Evolutionary conservation across 169 alveolate genomes (phyloP).

Genomic region (Plasmodium chabaudi): DNA sequence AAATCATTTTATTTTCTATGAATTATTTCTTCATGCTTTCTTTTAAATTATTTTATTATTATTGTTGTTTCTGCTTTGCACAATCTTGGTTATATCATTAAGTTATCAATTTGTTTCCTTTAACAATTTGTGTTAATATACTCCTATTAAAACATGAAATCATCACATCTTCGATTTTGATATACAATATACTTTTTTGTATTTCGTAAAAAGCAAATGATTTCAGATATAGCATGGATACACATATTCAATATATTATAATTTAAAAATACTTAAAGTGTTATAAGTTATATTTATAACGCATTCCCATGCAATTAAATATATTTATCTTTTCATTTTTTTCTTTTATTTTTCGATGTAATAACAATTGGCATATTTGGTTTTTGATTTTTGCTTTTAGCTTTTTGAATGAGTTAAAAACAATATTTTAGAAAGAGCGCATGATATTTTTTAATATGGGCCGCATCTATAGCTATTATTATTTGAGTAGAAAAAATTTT

Average conservation of each 20-base stretch:
- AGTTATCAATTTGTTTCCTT: neutral
- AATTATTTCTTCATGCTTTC: neutral
- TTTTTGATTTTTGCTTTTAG: neutral
- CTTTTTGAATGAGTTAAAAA: constrained; percentile 6
- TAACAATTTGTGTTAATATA: neutral
- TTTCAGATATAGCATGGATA: too few relatives aligned
- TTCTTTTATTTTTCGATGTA: constrained; percentile 15
- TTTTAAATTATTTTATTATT: neutral
- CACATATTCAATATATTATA: too few relatives aligned
- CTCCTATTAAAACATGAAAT: neutral
- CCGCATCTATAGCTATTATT: constrained; percentile 74
- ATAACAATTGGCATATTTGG: neutral
- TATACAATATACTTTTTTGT: too few relatives aligned
- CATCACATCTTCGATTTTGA: too few relatives aligned
- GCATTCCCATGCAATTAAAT: too few relatives aligned
- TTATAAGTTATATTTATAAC: too few relatives aligned
- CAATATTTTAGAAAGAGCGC: neutral
- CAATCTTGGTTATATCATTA: neutral
- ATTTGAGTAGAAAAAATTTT: constrained; percentile 69
- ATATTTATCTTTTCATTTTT: constrained; percentile 4
- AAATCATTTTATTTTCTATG: neutral
- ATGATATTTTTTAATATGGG: constrained; percentile 35
- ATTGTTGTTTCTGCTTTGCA: neutral
- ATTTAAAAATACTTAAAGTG: too few relatives aligned
- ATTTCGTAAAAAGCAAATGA: too few relatives aligned